A percentile compares a stretch with the other conserved stretches of the same genome.
phyloP scores from a whole-genome alignment of 2,329 filamentous ascomycete genomes.

The Aspergillus versicolor region DNA sequence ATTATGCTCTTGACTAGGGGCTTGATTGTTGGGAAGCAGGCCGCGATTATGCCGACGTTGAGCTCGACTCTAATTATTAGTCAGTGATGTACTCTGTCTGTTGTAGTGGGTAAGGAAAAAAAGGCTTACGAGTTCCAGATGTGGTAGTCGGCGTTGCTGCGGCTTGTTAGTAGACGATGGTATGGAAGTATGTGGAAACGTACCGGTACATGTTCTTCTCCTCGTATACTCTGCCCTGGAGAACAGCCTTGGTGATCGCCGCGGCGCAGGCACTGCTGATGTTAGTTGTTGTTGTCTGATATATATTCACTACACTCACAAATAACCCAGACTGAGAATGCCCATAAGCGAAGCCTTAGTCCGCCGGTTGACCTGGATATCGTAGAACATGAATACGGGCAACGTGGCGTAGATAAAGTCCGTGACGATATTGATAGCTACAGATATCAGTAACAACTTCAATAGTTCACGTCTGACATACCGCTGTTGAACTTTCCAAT shows the following conservation, averaged over 20 bases:
- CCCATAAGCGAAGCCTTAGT: slow-evolving; percentile 39
- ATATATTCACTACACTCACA: slow-evolving; percentile 26
- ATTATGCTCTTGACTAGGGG: slow-evolving; percentile 31
- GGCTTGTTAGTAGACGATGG: too few relatives aligned
- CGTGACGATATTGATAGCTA: slow-evolving; percentile 39
- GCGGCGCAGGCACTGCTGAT: slow-evolving; percentile 37
- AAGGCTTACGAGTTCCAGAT: slow-evolving; percentile 50
- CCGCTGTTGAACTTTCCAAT: slow-evolving; percentile 46
- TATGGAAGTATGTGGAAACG: slow-evolving; percentile 23
- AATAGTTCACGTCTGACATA: neutral
- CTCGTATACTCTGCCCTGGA: neutral
- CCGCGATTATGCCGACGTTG: slow-evolving; percentile 32
- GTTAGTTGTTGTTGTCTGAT: neutral
- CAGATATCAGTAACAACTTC: neutral
- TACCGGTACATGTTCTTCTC: slow-evolving; percentile 21
- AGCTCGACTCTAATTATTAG: slow-evolving; percentile 22
- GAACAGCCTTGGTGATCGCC: slow-evolving; percentile 40
- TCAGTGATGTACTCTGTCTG: neutral
- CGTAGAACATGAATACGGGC: slow-evolving; percentile 42
- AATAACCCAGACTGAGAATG: slow-evolving; percentile 45
- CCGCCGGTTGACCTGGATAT: slow-evolving; percentile 35
- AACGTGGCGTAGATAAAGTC: slow-evolving; percentile 44
- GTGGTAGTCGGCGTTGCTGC: slow-evolving; percentile 30
- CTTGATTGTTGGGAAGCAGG: slow-evolving; percentile 31
- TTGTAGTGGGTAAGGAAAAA: slow-evolving; percentile 28